Percentiles rank a stretch among this genome's conserved stretches.
phyloP scores from a whole-genome alignment of 2,329 filamentous ascomycete genomes.

The Aspergillus ustus region DNA sequence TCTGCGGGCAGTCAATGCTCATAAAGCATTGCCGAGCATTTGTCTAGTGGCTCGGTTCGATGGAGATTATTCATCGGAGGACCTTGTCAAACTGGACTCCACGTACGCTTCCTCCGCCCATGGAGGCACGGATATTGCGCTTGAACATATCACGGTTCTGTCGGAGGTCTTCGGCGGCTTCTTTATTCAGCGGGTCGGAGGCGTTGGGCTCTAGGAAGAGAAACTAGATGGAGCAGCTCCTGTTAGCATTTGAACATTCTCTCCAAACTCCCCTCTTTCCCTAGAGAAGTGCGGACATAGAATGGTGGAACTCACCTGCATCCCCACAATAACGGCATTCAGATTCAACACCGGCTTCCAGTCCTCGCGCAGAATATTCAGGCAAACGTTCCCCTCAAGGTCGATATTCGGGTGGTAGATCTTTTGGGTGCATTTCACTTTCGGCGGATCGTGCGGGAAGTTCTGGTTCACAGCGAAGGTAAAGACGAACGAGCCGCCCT shows the following conservation, averaged over 20 bases:
- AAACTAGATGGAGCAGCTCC: constrained; percentile 63
- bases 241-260: neutral
- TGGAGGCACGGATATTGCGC: constrained; percentile 82
- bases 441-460: constrained; percentile 96
- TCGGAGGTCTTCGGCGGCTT: constrained; percentile 90
- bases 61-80: constrained; percentile 56
- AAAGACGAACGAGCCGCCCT: constrained; percentile 84
- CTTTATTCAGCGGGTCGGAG: constrained; percentile 96
- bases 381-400: constrained; percentile 93
- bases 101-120: constrained; percentile 78
- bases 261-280: neutral
- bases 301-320: constrained; percentile 66
- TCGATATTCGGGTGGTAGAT: constrained; percentile 99
- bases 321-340: constrained; percentile 92
- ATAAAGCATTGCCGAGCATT: neutral
- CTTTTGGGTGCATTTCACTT: constrained; percentile 96
- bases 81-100: constrained; percentile 79
- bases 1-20: neutral
- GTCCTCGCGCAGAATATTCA: constrained; percentile 96
- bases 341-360: constrained; percentile 98
- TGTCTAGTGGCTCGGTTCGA: neutral
- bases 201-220: constrained; percentile 97
- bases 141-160: constrained; percentile 86
- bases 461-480: constrained; percentile 90
- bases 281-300: neutral